Evolutionary conservation across 2,329 filamentous ascomycete species (phyloP), one percentile per base, ranked within the genome.

Genomic region (Fusarium sp.): DNA sequence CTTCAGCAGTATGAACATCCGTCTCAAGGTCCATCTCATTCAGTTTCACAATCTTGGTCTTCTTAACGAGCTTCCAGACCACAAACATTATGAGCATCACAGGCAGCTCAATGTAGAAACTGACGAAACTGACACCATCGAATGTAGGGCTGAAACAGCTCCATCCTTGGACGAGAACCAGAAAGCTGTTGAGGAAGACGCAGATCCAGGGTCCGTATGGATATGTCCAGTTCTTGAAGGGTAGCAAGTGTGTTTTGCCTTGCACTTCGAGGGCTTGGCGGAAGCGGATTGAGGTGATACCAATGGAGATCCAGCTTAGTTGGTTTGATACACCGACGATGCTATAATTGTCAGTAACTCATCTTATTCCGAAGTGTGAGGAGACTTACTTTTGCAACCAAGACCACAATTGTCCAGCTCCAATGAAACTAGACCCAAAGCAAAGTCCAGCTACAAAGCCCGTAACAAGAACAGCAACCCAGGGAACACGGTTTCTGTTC

Each of bases 51-150:
- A 86, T 83, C 67, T 84, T 88, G 0, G 91, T 92, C 75, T 83
- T 85, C 79, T 93, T 90, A 65, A 89, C 61, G 2, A 92, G 27
- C 79, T 95, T 96, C 90, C 92, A 95, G 8, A 83, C 88, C 1
- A 90, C 46, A 74, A 87, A 94, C 34, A 95, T 83, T 11, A 90
- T 71, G 18, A 86, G 67, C 83, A 91, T 88, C 61, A 91, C 71
- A 0, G 88, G 86, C 25, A 91, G 77, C 77, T 91, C 87, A 40
- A 91, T 83, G 72, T 91, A 91, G 68, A 83, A 88, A 63, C 86
- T 89, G 48, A 91, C 86, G 72, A 91, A 91, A 72, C 86, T 83
- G 14, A 90, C 87, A 3, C 79, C 81, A 49, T 83, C 81, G 72
- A 91, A 91, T 3, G 65, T 77, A 5, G 87, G 88, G 44, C 85